Base-by-base conservation (phyloP, 495 filamentous ascomycete genomes). In the Thozetella sp. region DNA sequence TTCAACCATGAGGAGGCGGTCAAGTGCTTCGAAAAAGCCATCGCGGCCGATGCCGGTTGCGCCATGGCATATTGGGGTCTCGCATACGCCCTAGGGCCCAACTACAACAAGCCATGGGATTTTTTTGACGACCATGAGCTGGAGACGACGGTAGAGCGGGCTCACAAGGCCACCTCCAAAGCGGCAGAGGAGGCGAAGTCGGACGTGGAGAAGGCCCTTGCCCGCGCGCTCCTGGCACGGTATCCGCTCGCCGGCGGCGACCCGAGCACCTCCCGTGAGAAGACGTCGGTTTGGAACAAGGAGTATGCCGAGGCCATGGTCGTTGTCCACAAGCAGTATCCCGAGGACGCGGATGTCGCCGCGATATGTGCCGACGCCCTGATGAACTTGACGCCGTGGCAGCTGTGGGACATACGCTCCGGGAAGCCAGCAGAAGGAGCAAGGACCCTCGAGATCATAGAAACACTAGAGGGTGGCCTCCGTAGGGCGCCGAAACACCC, bases 91-190 rank as follows among this genome's bases (percentile, higher is more conserved):
- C 64, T 88, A 0, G 89, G 89, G 0, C 87, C 89, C 1, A 90
- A 91, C 58, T 91, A 90, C 70, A 90, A 91, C 63, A 90, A 90
- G 66, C 86, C 88, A 0, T 91, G 88, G 89, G 74, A 83, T 3
- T 68, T 81, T 24, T 90, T 90, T 58, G 89, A 90, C 56, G 70
- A 76, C 4, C 61, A 73, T n/a, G 88, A 91, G 50, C 67, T 86
- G 2, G 65, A 72, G 4, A 48, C 51, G 0, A 83, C 72, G 1
- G 72, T 87, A 23, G 69, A 66, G 1, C 68, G 76, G 26, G 80
- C 83, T 1, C 73, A 80, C 53, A 25, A 55, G 0, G 83, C 84
- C 0, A 70, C 77, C 1, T 45, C 64, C 3, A 63, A 76, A 30
- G 87, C 86, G 0, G 62, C 63, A 24, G 67, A 67, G 22, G 63